Evolutionary conservation across 345 rosid genomes (phyloP).

Genomic region (Boechera stricta): DNA sequence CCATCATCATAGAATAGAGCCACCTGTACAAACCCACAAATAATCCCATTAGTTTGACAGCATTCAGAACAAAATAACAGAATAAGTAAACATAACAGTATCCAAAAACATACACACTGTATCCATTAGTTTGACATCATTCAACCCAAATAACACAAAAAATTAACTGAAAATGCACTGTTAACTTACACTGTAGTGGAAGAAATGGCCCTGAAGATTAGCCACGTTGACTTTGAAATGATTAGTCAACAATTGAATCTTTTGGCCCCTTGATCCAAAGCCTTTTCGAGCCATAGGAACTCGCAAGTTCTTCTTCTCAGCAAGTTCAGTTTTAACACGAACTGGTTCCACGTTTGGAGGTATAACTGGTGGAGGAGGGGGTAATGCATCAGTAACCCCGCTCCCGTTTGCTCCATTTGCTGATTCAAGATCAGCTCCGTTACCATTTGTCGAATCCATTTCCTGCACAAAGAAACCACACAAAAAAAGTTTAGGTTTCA

Average conservation of each 20-base stretch:
- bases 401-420: slow-evolving; percentile 45
- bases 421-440: slow-evolving; percentile 52
- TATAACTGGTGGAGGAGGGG: slow-evolving; percentile 73
- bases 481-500: not conserved
- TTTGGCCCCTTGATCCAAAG: slow-evolving; percentile 74
- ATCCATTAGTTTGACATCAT: not conserved
- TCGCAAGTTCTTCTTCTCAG: slow-evolving; percentile 58
- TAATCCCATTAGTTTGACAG: not conserved
- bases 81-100: not conserved
- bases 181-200: slow-evolving; percentile 69
- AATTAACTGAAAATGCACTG: not conserved
- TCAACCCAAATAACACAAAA: too few relatives aligned
- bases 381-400: slow-evolving; percentile 53
- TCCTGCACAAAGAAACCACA: slow-evolving; percentile 38
- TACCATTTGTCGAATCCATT: slow-evolving; percentile 55
- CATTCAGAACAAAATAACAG: not conserved
- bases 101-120: slow-evolving; percentile 51
- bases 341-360: slow-evolving; percentile 72
- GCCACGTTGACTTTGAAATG: slow-evolving; percentile 79
- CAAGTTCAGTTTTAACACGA: slow-evolving; percentile 47
- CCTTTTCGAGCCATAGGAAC: slow-evolving; percentile 73
- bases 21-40: slow-evolving; percentile 53
- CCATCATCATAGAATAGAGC: slow-evolving; percentile 82
- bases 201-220: slow-evolving; percentile 65
- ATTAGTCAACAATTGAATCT: slow-evolving; percentile 65